A percentile compares a stretch with the other conserved stretches of the same genome.
phyloP scores from a whole-genome alignment of 2,329 filamentous ascomycete species.

The Cercospora sp. region DNA sequence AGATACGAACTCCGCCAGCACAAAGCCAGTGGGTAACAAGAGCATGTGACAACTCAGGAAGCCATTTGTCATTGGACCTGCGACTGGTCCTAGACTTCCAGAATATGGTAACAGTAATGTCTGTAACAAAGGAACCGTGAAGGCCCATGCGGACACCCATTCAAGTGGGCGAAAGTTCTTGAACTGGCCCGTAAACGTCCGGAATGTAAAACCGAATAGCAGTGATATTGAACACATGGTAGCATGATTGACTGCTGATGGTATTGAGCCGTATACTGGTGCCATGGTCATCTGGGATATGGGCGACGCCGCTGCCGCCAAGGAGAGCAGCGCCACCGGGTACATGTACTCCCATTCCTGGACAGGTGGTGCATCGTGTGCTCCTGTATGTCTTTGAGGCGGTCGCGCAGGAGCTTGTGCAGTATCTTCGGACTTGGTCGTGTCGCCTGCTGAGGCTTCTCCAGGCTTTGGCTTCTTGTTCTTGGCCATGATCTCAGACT shows the following conservation, averaged over 20 bases:
- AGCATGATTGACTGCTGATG: constrained; percentile 68
- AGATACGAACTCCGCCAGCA: constrained; percentile 12
- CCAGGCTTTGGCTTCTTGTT: neutral
- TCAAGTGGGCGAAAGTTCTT: neutral
- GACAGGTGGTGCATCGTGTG: constrained; percentile 1
- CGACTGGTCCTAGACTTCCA: constrained; percentile 62
- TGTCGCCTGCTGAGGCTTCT: neutral
- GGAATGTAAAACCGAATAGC: constrained; percentile 53
- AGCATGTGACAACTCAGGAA: constrained; percentile 64
- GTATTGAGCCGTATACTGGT: constrained; percentile 85
- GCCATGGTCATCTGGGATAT: constrained; percentile 75
- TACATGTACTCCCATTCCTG: constrained; percentile 16
- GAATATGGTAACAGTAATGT: constrained; percentile 69
- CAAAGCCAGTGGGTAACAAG: constrained; percentile 57
- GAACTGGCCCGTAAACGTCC: neutral
- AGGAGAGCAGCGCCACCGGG: constrained; percentile 23
- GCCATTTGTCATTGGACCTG: constrained; percentile 77
- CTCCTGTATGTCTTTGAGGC: neutral
- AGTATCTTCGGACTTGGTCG: neutral
- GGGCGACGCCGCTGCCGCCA: constrained; percentile 66
- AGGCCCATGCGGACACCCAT: constrained; percentile 61
- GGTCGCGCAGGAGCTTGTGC: neutral
- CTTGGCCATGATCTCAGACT: constrained; percentile 1
- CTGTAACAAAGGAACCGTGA: constrained; percentile 73
- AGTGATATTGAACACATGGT: constrained; percentile 54